Evolutionary conservation across 345 rosid genomes (phyloP).

Genomic region (Physaria fendleri): DNA sequence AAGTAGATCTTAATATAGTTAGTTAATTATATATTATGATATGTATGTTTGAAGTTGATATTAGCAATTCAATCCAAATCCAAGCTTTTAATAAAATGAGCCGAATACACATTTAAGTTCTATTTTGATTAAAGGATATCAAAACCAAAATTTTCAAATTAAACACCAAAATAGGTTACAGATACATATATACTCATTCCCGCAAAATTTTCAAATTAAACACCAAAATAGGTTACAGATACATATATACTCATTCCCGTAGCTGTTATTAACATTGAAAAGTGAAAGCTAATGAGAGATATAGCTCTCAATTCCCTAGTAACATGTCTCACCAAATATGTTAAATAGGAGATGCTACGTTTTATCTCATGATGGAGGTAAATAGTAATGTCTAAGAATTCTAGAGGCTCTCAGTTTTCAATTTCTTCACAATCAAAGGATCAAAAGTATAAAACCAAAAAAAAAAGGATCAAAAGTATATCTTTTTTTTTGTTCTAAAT

Average conservation of each 20-base stretch:
- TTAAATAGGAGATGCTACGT: not conserved
- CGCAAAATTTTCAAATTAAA: not conserved
- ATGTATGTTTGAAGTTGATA: not conserved
- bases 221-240: not conserved
- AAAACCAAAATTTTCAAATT: not conserved
- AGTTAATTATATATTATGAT: not conserved
- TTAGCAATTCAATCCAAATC: not conserved
- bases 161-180: not conserved
- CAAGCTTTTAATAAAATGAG: not conserved
- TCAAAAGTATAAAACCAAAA: constrained; percentile 14
- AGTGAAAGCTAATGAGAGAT: constrained; percentile 7
- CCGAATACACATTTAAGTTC: not conserved
- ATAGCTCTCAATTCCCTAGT: constrained; percentile 14
- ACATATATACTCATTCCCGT: constrained; percentile 11
- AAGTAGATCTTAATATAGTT: not conserved
- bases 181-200: constrained; percentile 15
- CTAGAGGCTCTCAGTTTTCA: not conserved
- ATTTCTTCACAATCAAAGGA: constrained; percentile 2
- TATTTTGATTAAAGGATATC: not conserved
- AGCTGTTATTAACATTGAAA: too few relatives aligned
- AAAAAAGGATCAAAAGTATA: too few relatives aligned
- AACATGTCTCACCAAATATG: constrained; percentile 26
- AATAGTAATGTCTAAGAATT: constrained; percentile 3
- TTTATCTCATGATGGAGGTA: constrained; percentile 3
- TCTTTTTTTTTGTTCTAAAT: not conserved